These are phyloP conservation scores for Russula olivacea DNA, from an alignment of 768 basidiomycete genomes.

Conservation along the genomic window DNA sequence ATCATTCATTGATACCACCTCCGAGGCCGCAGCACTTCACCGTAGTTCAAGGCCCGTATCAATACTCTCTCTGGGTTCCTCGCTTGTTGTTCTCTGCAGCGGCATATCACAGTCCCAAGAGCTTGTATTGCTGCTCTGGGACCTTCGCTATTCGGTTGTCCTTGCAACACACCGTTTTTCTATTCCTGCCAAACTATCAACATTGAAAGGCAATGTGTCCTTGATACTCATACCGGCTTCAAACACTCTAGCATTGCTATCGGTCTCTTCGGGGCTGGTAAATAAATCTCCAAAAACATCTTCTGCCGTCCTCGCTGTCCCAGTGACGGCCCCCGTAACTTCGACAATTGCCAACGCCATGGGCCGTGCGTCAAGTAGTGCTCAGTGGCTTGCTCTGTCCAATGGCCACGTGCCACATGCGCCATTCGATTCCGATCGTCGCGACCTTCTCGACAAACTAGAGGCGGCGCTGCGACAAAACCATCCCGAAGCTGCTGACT, in stretches of 20 bases:
- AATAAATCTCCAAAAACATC: conserved; percentile 27
- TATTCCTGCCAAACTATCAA: conserved; percentile 41
- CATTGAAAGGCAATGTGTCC: conserved; percentile 31
- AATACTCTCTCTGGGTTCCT: conserved; percentile 48
- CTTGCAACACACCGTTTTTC: conserved; percentile 49
- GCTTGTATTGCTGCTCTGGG: conserved; percentile 58
- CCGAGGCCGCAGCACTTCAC: background rate
- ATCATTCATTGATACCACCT: conserved; percentile 16
- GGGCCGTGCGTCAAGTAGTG: conserved; percentile 43
- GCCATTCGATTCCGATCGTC: conserved; percentile 27
- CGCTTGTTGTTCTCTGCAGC: conserved; percentile 51
- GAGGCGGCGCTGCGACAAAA: conserved; percentile 39
- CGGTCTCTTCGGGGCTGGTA: conserved; percentile 38
- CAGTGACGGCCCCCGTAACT: conserved; percentile 43
- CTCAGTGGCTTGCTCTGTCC: conserved; percentile 41
- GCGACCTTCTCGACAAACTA: conserved; percentile 38
- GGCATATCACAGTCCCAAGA: conserved; percentile 37
- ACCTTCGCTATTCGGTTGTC: conserved; percentile 60
- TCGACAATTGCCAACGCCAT: conserved; percentile 64
- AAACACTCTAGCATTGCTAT: conserved; percentile 47
- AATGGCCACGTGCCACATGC: background rate
- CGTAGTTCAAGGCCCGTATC: conserved; percentile 30
- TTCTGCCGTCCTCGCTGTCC: conserved; percentile 56
- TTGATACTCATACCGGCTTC: conserved; percentile 34
- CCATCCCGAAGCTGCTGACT: conserved; percentile 47